phyloP scores from a whole-genome alignment of 257 asterid species.

The Penstemon newberryi region DNA sequence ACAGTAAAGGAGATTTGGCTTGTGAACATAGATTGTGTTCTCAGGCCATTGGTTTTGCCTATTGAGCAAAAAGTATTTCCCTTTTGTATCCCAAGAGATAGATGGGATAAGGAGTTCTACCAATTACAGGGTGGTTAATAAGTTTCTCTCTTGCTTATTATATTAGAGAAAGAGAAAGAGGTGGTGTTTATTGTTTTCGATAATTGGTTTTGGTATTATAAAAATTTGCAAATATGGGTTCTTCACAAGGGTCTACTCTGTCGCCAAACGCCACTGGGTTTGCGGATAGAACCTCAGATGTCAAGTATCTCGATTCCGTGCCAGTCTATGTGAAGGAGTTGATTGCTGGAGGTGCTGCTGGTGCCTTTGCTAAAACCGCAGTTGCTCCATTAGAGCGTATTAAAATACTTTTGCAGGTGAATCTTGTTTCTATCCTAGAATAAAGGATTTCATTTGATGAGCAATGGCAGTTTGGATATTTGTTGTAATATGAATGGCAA shows the following conservation, averaged over 20 bases:
- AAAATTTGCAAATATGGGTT: slow-evolving; percentile 49
- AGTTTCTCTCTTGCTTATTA: slow-evolving; percentile 1
- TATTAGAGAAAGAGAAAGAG: neutral
- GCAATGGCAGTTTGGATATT: neutral
- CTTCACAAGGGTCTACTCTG: slow-evolving; percentile 72
- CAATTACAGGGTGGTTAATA: slow-evolving; percentile 73
- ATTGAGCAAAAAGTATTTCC: slow-evolving; percentile 50
- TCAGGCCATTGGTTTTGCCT: slow-evolving; percentile 68
- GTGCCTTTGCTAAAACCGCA: slow-evolving; percentile 86
- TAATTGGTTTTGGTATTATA: slow-evolving; percentile 26
- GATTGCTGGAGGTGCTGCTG: slow-evolving; percentile 98
- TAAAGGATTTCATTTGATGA: neutral
- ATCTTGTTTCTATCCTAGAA: neutral
- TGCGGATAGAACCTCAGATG: slow-evolving; percentile 59
- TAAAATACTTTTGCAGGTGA: slow-evolving; percentile 94
- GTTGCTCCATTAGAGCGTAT: slow-evolving; percentile 94
- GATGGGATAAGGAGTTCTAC: slow-evolving; percentile 89
- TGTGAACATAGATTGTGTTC: slow-evolving; percentile 82
- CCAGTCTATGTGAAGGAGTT: slow-evolving; percentile 90
- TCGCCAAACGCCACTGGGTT: slow-evolving; percentile 63
- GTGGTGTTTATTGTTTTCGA: neutral
- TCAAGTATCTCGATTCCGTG: slow-evolving; percentile 55
- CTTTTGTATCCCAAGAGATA: slow-evolving; percentile 59
- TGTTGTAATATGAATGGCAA: neutral
- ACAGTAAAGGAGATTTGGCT: slow-evolving; percentile 53